A percentile compares a stretch with the other conserved stretches of the same genome.
These are phyloP conservation scores for Esteya vermicola DNA, from an alignment of 2,329 filamentous ascomycete genomes.

Conservation along the genomic window DNA sequence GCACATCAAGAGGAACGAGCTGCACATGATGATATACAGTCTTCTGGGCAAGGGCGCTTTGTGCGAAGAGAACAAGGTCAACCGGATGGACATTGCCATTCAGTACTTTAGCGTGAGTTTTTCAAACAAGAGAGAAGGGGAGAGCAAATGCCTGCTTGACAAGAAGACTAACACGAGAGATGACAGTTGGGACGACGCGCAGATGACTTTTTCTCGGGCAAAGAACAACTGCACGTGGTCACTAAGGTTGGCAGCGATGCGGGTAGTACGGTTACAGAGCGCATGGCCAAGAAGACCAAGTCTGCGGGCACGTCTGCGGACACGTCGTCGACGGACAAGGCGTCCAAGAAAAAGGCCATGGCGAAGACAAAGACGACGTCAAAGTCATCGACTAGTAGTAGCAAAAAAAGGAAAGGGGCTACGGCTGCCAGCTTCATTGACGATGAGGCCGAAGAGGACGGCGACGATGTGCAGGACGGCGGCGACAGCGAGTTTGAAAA, in stretches of 20 bases:
- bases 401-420: slow-evolving; percentile 12
- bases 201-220: slow-evolving; percentile 26
- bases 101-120: slow-evolving; percentile 56
- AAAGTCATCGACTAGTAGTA: not conserved
- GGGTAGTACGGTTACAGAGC: not conserved
- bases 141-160: not conserved
- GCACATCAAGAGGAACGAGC: slow-evolving; percentile 56
- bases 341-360: slow-evolving; percentile 6
- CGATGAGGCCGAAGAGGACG: slow-evolving; percentile 15
- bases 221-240: slow-evolving; percentile 27
- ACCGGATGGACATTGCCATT: slow-evolving; percentile 51
- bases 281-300: not conserved
- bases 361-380: slow-evolving; percentile 18
- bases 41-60: slow-evolving; percentile 63
- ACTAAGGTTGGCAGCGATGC: slow-evolving; percentile 20
- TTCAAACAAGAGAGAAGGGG: not conserved
- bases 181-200: slow-evolving; percentile 26
- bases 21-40: slow-evolving; percentile 71
- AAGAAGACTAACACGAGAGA: not conserved
- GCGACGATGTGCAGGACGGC: slow-evolving; percentile 19
- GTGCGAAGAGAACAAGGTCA: slow-evolving; percentile 53
- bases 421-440: slow-evolving; percentile 9
- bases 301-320: slow-evolving; percentile 9
- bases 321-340: not conserved
- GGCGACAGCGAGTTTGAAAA: slow-evolving; percentile 24